Evolutionary conservation across 2,329 filamentous ascomycete species (phyloP), one percentile per base, ranked within the genome.

Genomic region (Podosphaera leucotricha): DNA sequence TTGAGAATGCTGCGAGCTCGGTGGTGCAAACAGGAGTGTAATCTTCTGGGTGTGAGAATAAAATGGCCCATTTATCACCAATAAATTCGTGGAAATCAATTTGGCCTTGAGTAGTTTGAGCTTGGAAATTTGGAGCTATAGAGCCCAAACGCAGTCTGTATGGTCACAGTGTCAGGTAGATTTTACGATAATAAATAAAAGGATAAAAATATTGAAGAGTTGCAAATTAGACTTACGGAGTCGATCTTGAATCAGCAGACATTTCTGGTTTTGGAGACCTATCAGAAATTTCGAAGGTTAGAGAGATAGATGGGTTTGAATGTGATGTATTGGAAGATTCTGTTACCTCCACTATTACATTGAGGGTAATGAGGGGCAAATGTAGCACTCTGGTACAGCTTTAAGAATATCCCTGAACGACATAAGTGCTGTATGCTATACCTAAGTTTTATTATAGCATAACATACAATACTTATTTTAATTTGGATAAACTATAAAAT

Each of bases 21-120:
- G 85, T 94, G 51, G 86, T 94, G 71, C 86, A 94, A 47, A 93
- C 86, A 44, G 86, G 86, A 1, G 86, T 93, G 70, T 82, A 93
- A 64, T 93, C 86, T 62, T 78, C 79, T 2, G 82, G 82, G 66
- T 87, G 82, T 26, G 78, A 84, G 69, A 90, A 87, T 54, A 90
- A 68, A 51, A 90, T 72, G 47, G 78, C 75, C 82, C 82, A 87
- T 57, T 71, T 77, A 66, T 79, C 68, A 57, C 75, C 77, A 51
- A 86, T 71, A 65, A 80, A 86, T 61, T 84, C 70, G 63, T 86
- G 80, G 67, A 87, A 85, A 64, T 83, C 75, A 56, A 87, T 82
- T 50, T 75, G 71, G 55, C 81, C 79, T 54, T 72, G 66, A 47
- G 81, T 87, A 49, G 80, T 86, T 52, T 86, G 75, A 57, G 80